Conservation (phyloP, 2,329 filamentous ascomycete species). For the Ceratocystis papillata region DNA sequence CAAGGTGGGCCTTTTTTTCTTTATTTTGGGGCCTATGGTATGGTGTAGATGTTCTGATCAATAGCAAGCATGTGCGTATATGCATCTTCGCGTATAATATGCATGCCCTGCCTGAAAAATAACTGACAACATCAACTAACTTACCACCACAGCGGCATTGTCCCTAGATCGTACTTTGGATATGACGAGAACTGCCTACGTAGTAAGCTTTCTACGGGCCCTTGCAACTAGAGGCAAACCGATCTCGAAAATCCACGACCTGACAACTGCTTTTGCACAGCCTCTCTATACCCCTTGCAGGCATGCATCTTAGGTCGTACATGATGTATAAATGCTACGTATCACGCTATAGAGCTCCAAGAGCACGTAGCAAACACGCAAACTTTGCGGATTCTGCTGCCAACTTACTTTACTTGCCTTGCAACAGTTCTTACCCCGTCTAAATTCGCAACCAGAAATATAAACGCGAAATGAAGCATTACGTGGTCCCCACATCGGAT, state of each 20-base stretch:
- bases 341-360: background rate
- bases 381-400: too few species aligned
- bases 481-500: background rate
- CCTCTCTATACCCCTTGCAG: constrained; percentile 6
- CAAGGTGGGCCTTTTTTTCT: too few species aligned
- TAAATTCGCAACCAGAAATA: too few species aligned
- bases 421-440: background rate
- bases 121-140: too few species aligned
- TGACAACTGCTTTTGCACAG: constrained; percentile 8
- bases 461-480: background rate
- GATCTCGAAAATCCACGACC: background rate
- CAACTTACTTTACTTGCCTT: background rate
- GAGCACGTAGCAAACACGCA: background rate
- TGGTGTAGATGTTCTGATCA: too few species aligned
- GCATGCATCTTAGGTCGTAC: background rate
- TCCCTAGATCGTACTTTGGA: background rate
- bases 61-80: background rate
- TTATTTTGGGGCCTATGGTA: too few species aligned
- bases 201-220: background rate
- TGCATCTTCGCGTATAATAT: background rate
- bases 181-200: background rate
- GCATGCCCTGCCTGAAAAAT: background rate
- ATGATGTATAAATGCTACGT: background rate
- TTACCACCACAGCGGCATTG: background rate
- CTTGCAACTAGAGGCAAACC: background rate